These are phyloP conservation scores for Hypoxylon sp. DNA, from an alignment of 2,329 filamentous ascomycete species.

Conservation along the genomic window DNA sequence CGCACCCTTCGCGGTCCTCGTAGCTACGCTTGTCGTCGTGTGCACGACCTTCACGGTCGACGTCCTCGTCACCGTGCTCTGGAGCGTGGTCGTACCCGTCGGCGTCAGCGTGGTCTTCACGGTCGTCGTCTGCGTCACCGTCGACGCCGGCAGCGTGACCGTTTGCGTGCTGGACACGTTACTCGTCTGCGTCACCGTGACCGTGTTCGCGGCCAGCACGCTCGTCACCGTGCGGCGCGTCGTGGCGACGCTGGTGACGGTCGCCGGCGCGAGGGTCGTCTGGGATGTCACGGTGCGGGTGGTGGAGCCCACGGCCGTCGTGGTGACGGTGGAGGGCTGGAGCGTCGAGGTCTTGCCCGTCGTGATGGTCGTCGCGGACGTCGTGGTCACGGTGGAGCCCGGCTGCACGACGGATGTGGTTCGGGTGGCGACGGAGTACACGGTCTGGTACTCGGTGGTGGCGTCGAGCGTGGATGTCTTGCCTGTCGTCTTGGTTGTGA, in stretches of 20 bases:
- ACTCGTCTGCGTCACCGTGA: not conserved
- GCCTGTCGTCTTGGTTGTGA: not conserved
- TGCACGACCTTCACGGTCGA: not conserved
- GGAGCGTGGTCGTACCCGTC: not conserved
- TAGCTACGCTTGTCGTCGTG: not conserved
- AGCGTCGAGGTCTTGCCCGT: slow-evolving; percentile 4
- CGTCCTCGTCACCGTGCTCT: not conserved
- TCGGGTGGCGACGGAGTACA: not conserved
- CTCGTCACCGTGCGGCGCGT: not conserved
- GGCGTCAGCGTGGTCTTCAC: slow-evolving; percentile 1
- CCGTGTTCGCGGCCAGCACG: not conserved
- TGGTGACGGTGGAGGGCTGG: not conserved
- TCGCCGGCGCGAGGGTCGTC: not conserved
- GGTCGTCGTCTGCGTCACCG: not conserved
- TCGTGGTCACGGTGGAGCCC: not conserved
- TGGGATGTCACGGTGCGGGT: not conserved
- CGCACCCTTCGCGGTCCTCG: not conserved
- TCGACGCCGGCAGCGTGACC: not conserved
- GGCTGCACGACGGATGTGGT: not conserved
- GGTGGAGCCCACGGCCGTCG: not conserved
- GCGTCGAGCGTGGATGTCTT: not conserved
- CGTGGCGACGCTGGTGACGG: not conserved
- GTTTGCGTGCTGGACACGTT: not conserved
- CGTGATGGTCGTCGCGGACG: not conserved
- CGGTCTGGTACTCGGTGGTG: not conserved